These are phyloP conservation scores for Trichocladium antarcticum DNA, from an alignment of 495 filamentous ascomycete species.

Conservation along the genomic window DNA sequence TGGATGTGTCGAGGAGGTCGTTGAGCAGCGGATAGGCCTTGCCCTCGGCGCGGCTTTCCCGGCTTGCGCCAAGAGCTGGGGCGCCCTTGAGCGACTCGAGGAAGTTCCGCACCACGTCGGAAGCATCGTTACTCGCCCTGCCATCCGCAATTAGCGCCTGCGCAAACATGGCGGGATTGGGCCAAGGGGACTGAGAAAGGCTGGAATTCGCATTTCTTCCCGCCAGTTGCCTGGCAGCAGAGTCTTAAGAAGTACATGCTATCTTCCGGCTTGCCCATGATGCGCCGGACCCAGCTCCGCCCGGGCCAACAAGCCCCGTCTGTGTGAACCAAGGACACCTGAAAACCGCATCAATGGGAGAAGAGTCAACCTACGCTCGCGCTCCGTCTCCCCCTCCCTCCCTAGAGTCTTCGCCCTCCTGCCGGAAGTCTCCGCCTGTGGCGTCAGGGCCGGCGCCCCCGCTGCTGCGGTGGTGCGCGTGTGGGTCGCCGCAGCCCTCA, in stretches of 20 bases:
- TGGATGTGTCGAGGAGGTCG: slow-evolving; percentile 67
- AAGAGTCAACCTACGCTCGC: slow-evolving; percentile 88
- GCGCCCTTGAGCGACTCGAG: slow-evolving; percentile 67
- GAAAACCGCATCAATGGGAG: slow-evolving; percentile 21
- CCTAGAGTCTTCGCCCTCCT: slow-evolving; percentile 76
- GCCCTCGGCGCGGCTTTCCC: slow-evolving; percentile 39
- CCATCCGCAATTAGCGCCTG: slow-evolving; percentile 25
- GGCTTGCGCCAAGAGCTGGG: slow-evolving; percentile 28
- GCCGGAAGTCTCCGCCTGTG: slow-evolving; percentile 78
- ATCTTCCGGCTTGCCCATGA: slow-evolving; percentile 9
- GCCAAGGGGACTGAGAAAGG: slow-evolving; percentile 5
- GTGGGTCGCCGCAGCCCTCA: slow-evolving; percentile 50
- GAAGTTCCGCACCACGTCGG: slow-evolving; percentile 72
- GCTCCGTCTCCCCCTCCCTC: slow-evolving; percentile 93
- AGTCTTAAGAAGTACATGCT: slow-evolving; percentile 25
- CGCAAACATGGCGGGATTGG: neutral
- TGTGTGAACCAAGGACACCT: slow-evolving; percentile 14
- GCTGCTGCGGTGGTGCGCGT: slow-evolving; percentile 47
- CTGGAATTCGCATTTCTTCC: slow-evolving; percentile 14
- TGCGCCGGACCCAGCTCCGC: slow-evolving; percentile 11
- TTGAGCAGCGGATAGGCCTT: slow-evolving; percentile 72
- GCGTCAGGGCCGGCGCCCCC: slow-evolving; percentile 77
- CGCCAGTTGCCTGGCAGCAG: slow-evolving; percentile 13
- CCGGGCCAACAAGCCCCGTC: neutral
- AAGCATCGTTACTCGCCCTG: slow-evolving; percentile 41